Evolutionary conservation across 2,329 filamentous ascomycete genomes (phyloP), one percentile per base, ranked within the genome.

Genomic region (Tympanopsis confertula): DNA sequence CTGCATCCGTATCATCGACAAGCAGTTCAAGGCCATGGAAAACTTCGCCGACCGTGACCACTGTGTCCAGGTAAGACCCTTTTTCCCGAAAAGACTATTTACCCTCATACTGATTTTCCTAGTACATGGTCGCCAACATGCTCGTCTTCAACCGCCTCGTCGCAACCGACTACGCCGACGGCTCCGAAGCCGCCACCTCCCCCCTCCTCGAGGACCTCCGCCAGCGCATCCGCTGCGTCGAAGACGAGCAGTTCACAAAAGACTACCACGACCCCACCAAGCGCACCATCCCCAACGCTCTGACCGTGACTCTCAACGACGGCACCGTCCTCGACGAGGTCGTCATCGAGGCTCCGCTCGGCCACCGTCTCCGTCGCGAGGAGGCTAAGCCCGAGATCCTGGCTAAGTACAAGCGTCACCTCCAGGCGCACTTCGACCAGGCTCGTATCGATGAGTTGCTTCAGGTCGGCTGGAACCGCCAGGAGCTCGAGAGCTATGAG

Each of bases 11-110:
- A 98, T 98, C 66, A 98, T 98, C 54, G 91, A 98, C 76, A 98
- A 98, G 75, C 91, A 98, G 68, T 93, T 94, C 75, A 96, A 95
- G 76, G 81, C 88, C 51, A 94, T 98, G 86, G 88, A 95, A 71
- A 98, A 98, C 78, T 98, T 96, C 56, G 91, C 91, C 55, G 91
- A 98, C 67, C 87, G 91, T 55, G 91, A 98, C 65, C 91, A 98
- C 75, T 98, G 91, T 68, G 89, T 98, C 50, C 91, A 96, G 69
- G 24, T 28, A 28, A 10, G 24, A 10, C n/a, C n/a, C n/a, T n/a
- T n/a, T n/a, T n/a, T n/a, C n/a, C n/a, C n/a, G n/a, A n/a, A n/a
- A n/a, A n/a, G n/a, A n/a, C n/a, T n/a, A 28, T 28, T n/a, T 28
- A 10, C n/a, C 10, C 24, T 28, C 10, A 28, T 28, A 10, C n/a